Conservation (phyloP, 2,329 filamentous ascomycete species). For the Aspergillus intermedius region DNA sequence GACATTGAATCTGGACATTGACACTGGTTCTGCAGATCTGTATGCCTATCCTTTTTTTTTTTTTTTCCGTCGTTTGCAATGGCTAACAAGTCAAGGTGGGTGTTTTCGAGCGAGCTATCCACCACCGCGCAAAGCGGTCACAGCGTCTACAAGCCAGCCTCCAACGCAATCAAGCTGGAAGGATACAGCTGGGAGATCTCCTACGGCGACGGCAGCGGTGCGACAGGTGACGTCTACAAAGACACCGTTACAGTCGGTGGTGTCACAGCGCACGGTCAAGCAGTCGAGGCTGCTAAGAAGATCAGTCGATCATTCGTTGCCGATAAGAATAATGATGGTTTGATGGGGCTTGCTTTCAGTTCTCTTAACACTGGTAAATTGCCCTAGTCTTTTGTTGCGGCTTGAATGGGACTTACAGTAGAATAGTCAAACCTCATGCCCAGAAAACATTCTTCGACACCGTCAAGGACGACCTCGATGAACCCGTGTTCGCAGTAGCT, state of each 20-base stretch:
- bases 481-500: constrained; percentile 49
- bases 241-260: constrained; percentile 59
- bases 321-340: constrained; percentile 51
- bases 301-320: constrained; percentile 50
- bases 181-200: constrained; percentile 54
- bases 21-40: constrained; percentile 65
- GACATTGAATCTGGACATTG: constrained; percentile 60
- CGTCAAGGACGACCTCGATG: constrained; percentile 45
- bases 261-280: constrained; percentile 54
- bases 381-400: not conserved
- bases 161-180: constrained; percentile 38
- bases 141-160: constrained; percentile 51
- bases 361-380: constrained; percentile 48
- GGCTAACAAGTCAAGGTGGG: constrained; percentile 47
- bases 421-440: constrained; percentile 37
- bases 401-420: not conserved
- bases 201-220: constrained; percentile 61
- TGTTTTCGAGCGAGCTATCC: constrained; percentile 56
- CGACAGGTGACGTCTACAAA: constrained; percentile 58
- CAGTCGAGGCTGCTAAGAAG: constrained; percentile 57
- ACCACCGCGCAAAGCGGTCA: constrained; percentile 48
- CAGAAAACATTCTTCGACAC: constrained; percentile 58
- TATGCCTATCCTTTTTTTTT: constrained; percentile 31
- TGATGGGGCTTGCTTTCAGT: constrained; percentile 56
- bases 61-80: not conserved